phyloP scores from a whole-genome alignment of 768 basidiomycete species.

The Termitomyces sp. region DNA sequence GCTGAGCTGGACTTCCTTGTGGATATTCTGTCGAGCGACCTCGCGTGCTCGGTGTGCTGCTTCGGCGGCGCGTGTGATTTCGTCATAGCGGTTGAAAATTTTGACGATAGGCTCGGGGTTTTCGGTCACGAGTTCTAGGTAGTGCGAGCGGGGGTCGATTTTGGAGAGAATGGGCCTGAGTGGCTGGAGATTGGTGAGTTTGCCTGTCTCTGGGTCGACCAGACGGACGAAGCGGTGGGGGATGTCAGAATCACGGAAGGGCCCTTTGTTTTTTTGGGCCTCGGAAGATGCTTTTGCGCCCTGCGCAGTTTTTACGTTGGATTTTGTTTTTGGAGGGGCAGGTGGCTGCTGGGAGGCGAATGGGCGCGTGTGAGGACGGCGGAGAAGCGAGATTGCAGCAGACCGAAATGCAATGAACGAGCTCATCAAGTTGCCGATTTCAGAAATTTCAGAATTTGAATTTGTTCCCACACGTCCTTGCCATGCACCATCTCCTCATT shows the following conservation, averaged over 20 bases:
- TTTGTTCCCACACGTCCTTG: constrained; percentile 10
- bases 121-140: constrained; percentile 54
- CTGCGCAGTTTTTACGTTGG: background rate
- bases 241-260: constrained; percentile 40
- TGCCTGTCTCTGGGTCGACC: constrained; percentile 44
- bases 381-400: constrained; percentile 22
- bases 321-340: background rate
- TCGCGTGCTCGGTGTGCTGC: constrained; percentile 36
- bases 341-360: background rate
- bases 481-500: constrained; percentile 18
- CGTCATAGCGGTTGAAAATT: constrained; percentile 46
- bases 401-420: constrained; percentile 24
- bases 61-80: constrained; percentile 36
- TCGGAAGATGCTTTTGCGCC: background rate
- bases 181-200: constrained; percentile 32
- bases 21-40: constrained; percentile 27
- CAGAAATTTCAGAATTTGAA: background rate
- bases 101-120: constrained; percentile 59
- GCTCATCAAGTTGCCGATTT: background rate
- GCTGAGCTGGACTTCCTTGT: constrained; percentile 72
- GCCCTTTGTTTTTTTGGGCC: constrained; percentile 3
- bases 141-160: constrained; percentile 39
- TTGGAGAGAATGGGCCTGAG: constrained; percentile 45
- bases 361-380: constrained; percentile 5
- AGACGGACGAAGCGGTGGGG: constrained; percentile 40